Base-by-base conservation (phyloP, 768 basidiomycete species). In the Tremella mesenterica region DNA sequence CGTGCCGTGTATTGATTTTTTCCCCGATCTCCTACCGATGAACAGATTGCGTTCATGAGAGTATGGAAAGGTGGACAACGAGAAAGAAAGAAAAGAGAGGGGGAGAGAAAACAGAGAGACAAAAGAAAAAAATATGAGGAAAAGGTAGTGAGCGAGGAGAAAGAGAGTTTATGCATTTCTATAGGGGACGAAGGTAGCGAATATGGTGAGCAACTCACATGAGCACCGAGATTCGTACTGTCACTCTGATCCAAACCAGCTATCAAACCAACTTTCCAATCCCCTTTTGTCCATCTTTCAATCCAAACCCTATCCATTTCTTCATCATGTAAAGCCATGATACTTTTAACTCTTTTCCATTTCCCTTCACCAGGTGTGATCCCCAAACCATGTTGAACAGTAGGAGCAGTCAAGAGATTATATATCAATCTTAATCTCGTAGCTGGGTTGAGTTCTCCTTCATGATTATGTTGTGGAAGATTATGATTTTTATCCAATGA, bases 311-410 rank as follows among this genome's bases (percentile, higher is more conserved):
- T 63, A 41, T 70, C 63, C 2, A 61, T 59, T 43, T 80, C 75
- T 16, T 81, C 80, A 72, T 96, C 85, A 64, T 97, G 93, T 7
- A 96, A 76, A 1, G 84, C 81, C 77, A 88, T 82, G 48, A 95
- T 80, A 20, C 83, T 82, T 61, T 88, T 83, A 7, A 95, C 80
- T 46, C 86, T 81, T 58, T 83, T 79, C 88, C 88, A 96, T 48
- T 82, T 80, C 13, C 79, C 73, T 21, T 81, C 77, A 13, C 80
- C 81, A 1, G 86, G 84, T 7, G 83, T 81, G 44, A 96, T 81
- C 1, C 87, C 89, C 1, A 93, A 79, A 4, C 90, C 91, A 9
- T 88, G 85, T 48, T 92, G 90, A n/a, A 76, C 65, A 0, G 78
- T 76, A 0, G 80, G 81, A 1, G 85, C 50, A 1, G 65, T 62